These are phyloP conservation scores for Paraglomus brasilianum DNA, from an alignment of 192 early-diverging fungal species.

Conservation along the genomic window DNA sequence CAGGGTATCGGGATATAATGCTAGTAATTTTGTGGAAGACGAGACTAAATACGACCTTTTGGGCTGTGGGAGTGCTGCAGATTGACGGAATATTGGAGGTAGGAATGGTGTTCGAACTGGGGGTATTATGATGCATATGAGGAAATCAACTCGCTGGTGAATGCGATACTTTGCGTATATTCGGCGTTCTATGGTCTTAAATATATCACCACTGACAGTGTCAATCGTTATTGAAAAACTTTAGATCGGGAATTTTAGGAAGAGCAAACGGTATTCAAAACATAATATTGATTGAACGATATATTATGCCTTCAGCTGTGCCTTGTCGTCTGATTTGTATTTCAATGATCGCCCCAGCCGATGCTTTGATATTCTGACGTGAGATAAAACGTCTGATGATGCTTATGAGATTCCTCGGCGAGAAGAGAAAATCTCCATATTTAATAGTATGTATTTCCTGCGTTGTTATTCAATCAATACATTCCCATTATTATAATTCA, in stretches of 20 bases:
- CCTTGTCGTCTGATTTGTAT: slow-evolving; percentile 36
- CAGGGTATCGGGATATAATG: slow-evolving; percentile 39
- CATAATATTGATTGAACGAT: slow-evolving; percentile 58
- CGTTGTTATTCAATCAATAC: slow-evolving; percentile 1
- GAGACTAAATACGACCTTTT: slow-evolving; percentile 50
- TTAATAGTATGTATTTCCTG: slow-evolving; percentile 58
- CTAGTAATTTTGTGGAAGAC: slow-evolving; percentile 40
- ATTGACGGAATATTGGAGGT: slow-evolving; percentile 67
- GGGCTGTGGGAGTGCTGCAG: slow-evolving; percentile 66
- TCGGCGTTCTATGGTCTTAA: not conserved
- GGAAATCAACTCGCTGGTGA: not conserved
- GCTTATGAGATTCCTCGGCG: slow-evolving; percentile 63
- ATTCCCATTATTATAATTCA: too few relatives aligned
- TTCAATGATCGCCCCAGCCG: too few relatives aligned
- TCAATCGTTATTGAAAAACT: not conserved
- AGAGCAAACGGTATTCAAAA: slow-evolving; percentile 55
- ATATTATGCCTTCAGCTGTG: slow-evolving; percentile 51
- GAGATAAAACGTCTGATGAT: slow-evolving; percentile 67
- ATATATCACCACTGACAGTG: not conserved
- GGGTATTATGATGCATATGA: too few relatives aligned
- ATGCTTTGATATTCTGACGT: slow-evolving; percentile 36
- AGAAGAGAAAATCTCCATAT: slow-evolving; percentile 56
- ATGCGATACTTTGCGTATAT: not conserved
- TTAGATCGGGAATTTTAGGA: slow-evolving; percentile 54
- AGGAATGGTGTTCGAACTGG: not conserved